phyloP scores from a whole-genome alignment of 768 basidiomycete species.

The Kwoniella europaea region DNA sequence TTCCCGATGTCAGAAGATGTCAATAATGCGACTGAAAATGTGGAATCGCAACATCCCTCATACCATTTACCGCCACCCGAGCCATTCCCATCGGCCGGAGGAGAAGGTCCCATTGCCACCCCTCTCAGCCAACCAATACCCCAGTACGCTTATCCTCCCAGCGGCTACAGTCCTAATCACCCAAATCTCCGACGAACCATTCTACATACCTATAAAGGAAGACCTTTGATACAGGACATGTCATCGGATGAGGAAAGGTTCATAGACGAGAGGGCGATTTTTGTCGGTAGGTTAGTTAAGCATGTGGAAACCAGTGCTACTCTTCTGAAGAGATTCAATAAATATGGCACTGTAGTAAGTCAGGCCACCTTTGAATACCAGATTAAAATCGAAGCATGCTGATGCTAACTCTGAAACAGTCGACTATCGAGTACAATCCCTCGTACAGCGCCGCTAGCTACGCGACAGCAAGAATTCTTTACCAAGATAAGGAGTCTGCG shows the following conservation, averaged over 20 bases:
- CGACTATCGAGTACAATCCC: conserved; percentile 38
- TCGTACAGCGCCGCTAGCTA: conserved; percentile 8
- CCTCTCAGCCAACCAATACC: not conserved
- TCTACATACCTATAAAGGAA: conserved; percentile 36
- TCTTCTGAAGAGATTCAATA: conserved; percentile 33
- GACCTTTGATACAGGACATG: conserved; percentile 26
- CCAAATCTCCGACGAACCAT: conserved; percentile 14
- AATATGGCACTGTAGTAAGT: conserved; percentile 40
- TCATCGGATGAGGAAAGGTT: conserved; percentile 16
- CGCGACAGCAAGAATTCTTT: conserved; percentile 39
- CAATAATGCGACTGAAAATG: not conserved
- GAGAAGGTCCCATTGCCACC: not conserved
- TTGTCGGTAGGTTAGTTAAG: conserved; percentile 40
- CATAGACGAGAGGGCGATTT: conserved; percentile 38
- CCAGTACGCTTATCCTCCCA: not conserved
- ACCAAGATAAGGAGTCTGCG: conserved; percentile 19
- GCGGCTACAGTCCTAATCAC: conserved; percentile 7
- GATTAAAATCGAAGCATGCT: not conserved
- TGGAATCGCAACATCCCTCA: not conserved
- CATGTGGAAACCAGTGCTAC: conserved; percentile 25
- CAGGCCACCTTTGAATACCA: not conserved
- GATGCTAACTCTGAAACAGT: conserved; percentile 12
- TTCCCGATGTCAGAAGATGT: not conserved
- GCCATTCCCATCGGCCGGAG: not conserved
- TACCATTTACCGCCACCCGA: too few species aligned